A percentile compares a stretch with the other conserved stretches of the same genome.
These are phyloP conservation scores for Ilex paraguariensis DNA, from an alignment of 305 asterid species.

Conservation along the genomic window DNA sequence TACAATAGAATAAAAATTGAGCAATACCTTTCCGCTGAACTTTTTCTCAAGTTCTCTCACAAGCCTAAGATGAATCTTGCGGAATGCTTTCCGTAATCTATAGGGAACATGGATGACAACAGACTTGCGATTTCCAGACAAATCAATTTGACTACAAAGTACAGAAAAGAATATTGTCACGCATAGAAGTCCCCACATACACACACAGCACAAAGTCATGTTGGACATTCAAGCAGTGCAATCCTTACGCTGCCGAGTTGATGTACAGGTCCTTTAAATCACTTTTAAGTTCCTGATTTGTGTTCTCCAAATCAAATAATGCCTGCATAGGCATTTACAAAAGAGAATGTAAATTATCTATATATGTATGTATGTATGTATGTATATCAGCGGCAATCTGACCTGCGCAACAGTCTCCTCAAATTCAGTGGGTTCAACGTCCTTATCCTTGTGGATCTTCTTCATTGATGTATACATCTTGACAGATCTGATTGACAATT, in stretches of 20 bases:
- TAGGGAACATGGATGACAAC: conserved; percentile 44
- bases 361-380: background rate
- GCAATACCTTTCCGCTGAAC: conserved; percentile 40
- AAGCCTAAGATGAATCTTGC: conserved; percentile 39
- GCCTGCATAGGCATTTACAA: conserved; percentile 21
- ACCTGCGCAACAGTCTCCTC: conserved; percentile 47
- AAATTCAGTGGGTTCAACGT: conserved; percentile 38
- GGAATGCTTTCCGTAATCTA: conserved; percentile 38
- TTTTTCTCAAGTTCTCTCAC: conserved; percentile 48
- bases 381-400: background rate
- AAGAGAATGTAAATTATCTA: background rate
- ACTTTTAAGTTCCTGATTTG: conserved; percentile 41
- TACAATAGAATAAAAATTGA: background rate
- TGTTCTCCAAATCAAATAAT: conserved; percentile 37
- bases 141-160: conserved; percentile 34
- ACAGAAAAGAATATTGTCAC: background rate
- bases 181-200: background rate
- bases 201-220: background rate
- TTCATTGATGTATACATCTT: conserved; percentile 33
- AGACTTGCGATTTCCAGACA: conserved; percentile 36
- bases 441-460: conserved; percentile 39
- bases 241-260: conserved; percentile 28
- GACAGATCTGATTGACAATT: conserved; percentile 12
- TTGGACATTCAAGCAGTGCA: background rate
- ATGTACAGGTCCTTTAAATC: conserved; percentile 39